Evolutionary conservation across 2,329 filamentous ascomycete species (phyloP).

Genomic region (Penicillium olsonii): DNA sequence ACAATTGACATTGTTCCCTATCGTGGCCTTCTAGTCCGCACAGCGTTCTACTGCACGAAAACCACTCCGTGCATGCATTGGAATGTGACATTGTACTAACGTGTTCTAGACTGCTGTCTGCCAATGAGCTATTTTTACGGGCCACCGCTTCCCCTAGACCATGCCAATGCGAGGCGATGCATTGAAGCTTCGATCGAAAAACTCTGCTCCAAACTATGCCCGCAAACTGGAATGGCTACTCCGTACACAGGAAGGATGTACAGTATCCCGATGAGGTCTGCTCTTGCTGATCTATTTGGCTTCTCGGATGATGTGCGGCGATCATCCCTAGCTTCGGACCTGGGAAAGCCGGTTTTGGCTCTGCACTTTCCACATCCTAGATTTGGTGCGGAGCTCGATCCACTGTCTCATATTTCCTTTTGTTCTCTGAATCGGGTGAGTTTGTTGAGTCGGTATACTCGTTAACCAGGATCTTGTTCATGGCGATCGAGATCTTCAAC

Average conservation of each 20-base stretch:
- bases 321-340: constrained; percentile 8
- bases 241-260: too few species aligned
- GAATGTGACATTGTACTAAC: constrained; percentile 21
- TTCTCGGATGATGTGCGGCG: constrained; percentile 2
- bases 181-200: background rate
- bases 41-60: constrained; percentile 6
- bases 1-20: background rate
- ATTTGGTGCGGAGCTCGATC: background rate
- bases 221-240: background rate
- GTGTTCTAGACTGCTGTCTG: constrained; percentile 2
- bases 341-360: background rate
- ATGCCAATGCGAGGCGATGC: background rate
- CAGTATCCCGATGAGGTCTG: background rate
- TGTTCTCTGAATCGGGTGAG: background rate
- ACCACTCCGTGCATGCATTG: constrained; percentile 21
- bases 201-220: background rate
- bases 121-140: background rate
- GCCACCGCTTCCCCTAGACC: background rate
- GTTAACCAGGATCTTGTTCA: background rate
- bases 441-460: background rate
- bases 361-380: background rate
- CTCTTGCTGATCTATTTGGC: background rate
- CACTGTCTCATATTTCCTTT: background rate
- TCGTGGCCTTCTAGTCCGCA: background rate
- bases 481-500: background rate